phyloP scores from a whole-genome alignment of 83 land plant genomes.

The Picea abies region DNA sequence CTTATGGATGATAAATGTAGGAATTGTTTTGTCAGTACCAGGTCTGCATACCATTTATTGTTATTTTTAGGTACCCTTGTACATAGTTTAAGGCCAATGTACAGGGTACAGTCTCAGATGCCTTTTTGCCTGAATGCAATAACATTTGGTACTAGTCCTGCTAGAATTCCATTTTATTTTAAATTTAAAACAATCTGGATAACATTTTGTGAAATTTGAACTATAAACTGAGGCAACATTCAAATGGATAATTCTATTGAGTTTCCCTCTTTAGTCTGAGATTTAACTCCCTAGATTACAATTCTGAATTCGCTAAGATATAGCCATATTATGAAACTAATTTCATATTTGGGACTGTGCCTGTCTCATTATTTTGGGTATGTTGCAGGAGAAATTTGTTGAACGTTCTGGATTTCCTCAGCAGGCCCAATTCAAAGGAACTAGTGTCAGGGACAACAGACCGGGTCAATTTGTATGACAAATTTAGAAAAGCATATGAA shows the following conservation, averaged over 20 bases:
- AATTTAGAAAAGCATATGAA: slow-evolving; percentile 69
- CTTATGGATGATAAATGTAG: too few relatives aligned
- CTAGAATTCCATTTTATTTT: background rate
- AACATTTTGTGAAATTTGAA: background rate
- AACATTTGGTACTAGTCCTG: background rate
- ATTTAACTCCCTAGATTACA: background rate
- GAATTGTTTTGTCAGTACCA: background rate
- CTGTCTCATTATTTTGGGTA: slow-evolving; percentile 1
- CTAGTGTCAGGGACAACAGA: slow-evolving; percentile 93
- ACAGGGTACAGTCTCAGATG: background rate
- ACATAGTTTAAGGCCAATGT: background rate
- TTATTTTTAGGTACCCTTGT: background rate
- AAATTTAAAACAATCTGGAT: background rate
- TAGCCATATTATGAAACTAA: background rate
- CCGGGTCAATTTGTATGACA: slow-evolving; percentile 73
- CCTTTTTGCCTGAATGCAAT: background rate
- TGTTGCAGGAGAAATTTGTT: slow-evolving; percentile 81
- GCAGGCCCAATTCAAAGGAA: slow-evolving; percentile 78
- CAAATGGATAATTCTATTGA: background rate
- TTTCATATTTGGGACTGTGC: background rate
- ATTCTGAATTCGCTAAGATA: background rate
- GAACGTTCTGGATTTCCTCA: slow-evolving; percentile 86
- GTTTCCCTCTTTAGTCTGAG: background rate
- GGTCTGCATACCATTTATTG: background rate
- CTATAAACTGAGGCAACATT: background rate